phyloP scores from a whole-genome alignment of 169 alveolate species.

The Eimeria sp. region DNA sequence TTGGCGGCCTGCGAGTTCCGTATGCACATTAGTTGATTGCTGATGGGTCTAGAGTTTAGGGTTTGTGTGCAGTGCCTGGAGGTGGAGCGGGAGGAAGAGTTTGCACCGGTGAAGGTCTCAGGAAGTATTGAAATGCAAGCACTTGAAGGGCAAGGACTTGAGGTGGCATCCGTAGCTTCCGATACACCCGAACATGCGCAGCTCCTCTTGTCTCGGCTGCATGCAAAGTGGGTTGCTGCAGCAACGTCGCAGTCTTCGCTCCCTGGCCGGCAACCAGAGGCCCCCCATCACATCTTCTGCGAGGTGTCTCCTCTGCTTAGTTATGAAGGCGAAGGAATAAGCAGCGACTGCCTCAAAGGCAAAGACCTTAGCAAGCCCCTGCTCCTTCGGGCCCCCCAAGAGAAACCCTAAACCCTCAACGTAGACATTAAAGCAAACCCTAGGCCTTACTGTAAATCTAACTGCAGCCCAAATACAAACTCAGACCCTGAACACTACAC shows the following conservation, averaged over 20 bases:
- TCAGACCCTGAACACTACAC: neutral
- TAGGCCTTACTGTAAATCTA: neutral
- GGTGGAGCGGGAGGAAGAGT: constrained; percentile 9
- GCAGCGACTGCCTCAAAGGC: neutral
- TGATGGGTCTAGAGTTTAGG: neutral
- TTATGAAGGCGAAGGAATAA: constrained; percentile 60
- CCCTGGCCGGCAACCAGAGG: neutral
- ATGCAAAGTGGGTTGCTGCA: no score
- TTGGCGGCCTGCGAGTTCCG: neutral
- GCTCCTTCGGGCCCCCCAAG: neutral
- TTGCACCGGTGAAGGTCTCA: constrained; percentile 10
- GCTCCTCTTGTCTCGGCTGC: constrained; percentile 15
- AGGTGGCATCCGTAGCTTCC: neutral
- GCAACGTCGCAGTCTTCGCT: neutral
- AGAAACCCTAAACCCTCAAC: neutral
- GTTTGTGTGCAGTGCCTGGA: constrained; percentile 25
- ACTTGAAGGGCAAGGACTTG: neutral
- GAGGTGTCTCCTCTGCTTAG: constrained; percentile 27
- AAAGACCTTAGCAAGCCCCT: constrained; percentile 6
- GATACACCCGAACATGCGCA: constrained; percentile 33
- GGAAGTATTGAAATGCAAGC: neutral
- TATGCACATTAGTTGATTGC: no score
- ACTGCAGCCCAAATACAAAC: neutral
- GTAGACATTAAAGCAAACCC: neutral
- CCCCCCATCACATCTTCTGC: neutral